Evolutionary conservation across 1,284 basidiomycete genomes (phyloP).

Genomic region (Hortiboletus rubellus): DNA sequence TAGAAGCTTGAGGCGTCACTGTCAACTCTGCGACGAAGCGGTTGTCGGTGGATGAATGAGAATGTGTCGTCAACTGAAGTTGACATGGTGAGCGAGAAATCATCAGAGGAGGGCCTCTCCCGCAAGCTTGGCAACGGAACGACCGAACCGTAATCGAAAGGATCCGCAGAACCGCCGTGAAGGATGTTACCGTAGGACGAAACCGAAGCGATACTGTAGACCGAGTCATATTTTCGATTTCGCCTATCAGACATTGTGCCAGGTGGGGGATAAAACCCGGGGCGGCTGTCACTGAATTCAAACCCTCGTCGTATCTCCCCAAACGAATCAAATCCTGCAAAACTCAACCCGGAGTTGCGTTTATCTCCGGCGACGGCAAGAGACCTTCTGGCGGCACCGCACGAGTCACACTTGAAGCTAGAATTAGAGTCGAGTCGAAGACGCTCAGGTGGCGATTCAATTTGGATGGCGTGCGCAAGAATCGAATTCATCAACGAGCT

Average conservation of each 20-base stretch:
- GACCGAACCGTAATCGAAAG: slow-evolving; percentile 65
- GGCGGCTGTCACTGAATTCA: slow-evolving; percentile 62
- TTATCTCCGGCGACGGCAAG: slow-evolving; percentile 38
- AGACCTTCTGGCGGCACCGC: slow-evolving; percentile 23
- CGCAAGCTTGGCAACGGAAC: slow-evolving; percentile 42
- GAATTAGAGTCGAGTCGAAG: slow-evolving; percentile 47
- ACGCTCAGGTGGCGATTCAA: slow-evolving; percentile 37
- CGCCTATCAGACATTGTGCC: slow-evolving; percentile 35
- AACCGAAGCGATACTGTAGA: slow-evolving; percentile 77
- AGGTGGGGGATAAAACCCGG: slow-evolving; percentile 63
- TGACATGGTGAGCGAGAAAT: slow-evolving; percentile 55
- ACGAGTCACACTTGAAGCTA: slow-evolving; percentile 38
- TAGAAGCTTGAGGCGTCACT: slow-evolving; percentile 77
- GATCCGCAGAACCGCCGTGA: slow-evolving; percentile 62
- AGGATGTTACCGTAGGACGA: slow-evolving; percentile 77
- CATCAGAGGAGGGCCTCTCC: slow-evolving; percentile 56
- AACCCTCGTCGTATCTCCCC: slow-evolving; percentile 72
- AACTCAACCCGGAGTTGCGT: slow-evolving; percentile 55
- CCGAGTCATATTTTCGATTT: slow-evolving; percentile 57
- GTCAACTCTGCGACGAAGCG: slow-evolving; percentile 58
- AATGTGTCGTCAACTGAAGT: slow-evolving; percentile 72
- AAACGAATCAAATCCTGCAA: slow-evolving; percentile 70
- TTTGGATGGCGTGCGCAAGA: slow-evolving; percentile 46
- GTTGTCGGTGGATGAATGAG: slow-evolving; percentile 52
- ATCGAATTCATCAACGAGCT: slow-evolving; percentile 62